These are phyloP conservation scores for Boletus calvinii DNA, from an alignment of 1,284 basidiomycete genomes.

Conservation along the genomic window DNA sequence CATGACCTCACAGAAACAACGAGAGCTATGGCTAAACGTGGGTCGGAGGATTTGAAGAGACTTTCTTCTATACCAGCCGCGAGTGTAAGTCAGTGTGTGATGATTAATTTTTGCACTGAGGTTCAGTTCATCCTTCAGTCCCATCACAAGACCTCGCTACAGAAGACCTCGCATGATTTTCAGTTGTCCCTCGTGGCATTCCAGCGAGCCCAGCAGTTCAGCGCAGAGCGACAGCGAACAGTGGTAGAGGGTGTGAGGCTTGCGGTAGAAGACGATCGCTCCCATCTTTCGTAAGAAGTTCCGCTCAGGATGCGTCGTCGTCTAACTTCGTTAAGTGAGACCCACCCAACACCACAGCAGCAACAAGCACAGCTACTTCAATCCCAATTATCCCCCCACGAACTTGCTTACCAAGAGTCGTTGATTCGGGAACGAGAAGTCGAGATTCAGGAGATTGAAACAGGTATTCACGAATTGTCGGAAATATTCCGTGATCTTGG, in stretches of 20 bases:
- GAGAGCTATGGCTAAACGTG: conserved; percentile 90
- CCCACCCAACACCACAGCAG: conserved; percentile 46
- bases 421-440: conserved; percentile 93
- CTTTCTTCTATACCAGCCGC: conserved; percentile 67
- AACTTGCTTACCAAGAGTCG: conserved; percentile 95
- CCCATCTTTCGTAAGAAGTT: conserved; percentile 32
- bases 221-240: conserved; percentile 82
- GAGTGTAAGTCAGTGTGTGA: conserved; percentile 46
- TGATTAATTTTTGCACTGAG: neutral
- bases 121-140: conserved; percentile 45
- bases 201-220: conserved; percentile 87
- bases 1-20: conserved; percentile 94
- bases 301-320: neutral
- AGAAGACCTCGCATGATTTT: conserved; percentile 93
- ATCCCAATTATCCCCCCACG: conserved; percentile 78
- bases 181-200: conserved; percentile 88
- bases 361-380: conserved; percentile 74
- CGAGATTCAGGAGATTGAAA: conserved; percentile 96
- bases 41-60: conserved; percentile 89
- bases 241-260: conserved; percentile 81
- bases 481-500: conserved; percentile 98
- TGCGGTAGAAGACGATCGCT: conserved; percentile 68
- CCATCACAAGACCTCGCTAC: conserved; percentile 72
- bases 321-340: conserved; percentile 36
- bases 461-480: conserved; percentile 93